These are phyloP conservation scores for Cladophialophora psammophila DNA, from an alignment of 2,329 filamentous ascomycete genomes.

Conservation along the genomic window DNA sequence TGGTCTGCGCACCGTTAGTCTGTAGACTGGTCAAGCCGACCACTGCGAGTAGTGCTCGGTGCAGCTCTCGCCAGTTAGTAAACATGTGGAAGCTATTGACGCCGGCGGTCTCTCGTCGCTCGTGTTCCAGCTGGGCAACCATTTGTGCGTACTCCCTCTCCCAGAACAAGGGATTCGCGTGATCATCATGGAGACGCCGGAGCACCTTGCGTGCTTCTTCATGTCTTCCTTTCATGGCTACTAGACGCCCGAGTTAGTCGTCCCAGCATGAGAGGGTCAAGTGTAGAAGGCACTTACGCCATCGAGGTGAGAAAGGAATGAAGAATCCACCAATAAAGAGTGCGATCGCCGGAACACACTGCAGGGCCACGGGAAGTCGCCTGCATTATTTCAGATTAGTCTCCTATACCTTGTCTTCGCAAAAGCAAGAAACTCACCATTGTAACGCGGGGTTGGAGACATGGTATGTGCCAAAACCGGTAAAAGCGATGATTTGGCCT, in stretches of 20 bases:
- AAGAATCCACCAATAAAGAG: constrained; percentile 9
- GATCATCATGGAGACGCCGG: not conserved
- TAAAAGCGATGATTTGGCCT: no score
- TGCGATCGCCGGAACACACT: not conserved
- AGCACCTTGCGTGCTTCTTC: not conserved
- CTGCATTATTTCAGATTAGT: not conserved
- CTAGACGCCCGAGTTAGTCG: not conserved
- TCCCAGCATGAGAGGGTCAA: not conserved
- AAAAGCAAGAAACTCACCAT: no score
- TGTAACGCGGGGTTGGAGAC: no score
- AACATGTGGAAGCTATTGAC: not conserved
- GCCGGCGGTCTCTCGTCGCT: not conserved
- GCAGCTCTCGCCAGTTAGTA: not conserved
- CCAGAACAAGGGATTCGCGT: constrained; percentile 6
- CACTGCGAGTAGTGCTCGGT: not conserved
- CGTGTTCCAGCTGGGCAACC: not conserved
- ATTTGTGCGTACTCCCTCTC: constrained; percentile 9
- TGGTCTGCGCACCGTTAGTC: not conserved
- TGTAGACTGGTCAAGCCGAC: not conserved
- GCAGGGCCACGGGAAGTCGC: constrained; percentile 1
- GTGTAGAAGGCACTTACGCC: constrained; percentile 1
- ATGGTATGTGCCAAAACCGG: no score
- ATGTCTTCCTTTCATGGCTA: not conserved
- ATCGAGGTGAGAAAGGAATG: constrained; percentile 14
- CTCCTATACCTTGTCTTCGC: no score